phyloP scores from a whole-genome alignment of 805 yeast genomes.

The Candida nanaspora region DNA sequence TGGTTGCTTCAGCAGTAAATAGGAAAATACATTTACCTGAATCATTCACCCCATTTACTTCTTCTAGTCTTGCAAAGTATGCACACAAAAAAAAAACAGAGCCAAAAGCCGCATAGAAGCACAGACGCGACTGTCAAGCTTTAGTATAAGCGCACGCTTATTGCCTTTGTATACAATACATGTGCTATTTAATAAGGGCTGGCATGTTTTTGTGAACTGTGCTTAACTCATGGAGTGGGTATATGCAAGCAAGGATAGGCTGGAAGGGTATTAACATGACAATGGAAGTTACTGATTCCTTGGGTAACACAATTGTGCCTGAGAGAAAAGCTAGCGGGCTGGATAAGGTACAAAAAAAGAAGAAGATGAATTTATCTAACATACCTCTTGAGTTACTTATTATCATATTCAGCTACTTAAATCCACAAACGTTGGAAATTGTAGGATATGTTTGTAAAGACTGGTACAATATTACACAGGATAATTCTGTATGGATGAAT shows the following conservation, averaged over 20 bases:
- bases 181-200: too few relatives aligned
- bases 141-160: too few relatives aligned
- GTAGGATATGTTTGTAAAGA: slow-evolving; percentile 38
- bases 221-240: too few relatives aligned
- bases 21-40: too few relatives aligned
- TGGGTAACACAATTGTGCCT: not conserved
- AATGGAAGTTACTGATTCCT: not conserved
- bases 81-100: too few relatives aligned
- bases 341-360: not conserved
- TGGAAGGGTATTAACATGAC: not conserved
- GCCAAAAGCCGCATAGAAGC: too few relatives aligned
- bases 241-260: not conserved
- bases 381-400: slow-evolving; percentile 43
- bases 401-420: slow-evolving; percentile 36
- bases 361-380: not conserved
- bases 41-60: too few relatives aligned
- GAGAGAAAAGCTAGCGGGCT: not conserved
- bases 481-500: slow-evolving; percentile 40
- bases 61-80: too few relatives aligned
- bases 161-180: too few relatives aligned
- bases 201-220: too few relatives aligned
- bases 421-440: slow-evolving; percentile 34
- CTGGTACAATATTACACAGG: slow-evolving; percentile 40
- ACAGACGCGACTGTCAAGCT: too few relatives aligned
- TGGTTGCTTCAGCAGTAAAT: too few relatives aligned